phyloP scores from a whole-genome alignment of 495 filamentous ascomycete species.

The Penicillium desertorum region DNA sequence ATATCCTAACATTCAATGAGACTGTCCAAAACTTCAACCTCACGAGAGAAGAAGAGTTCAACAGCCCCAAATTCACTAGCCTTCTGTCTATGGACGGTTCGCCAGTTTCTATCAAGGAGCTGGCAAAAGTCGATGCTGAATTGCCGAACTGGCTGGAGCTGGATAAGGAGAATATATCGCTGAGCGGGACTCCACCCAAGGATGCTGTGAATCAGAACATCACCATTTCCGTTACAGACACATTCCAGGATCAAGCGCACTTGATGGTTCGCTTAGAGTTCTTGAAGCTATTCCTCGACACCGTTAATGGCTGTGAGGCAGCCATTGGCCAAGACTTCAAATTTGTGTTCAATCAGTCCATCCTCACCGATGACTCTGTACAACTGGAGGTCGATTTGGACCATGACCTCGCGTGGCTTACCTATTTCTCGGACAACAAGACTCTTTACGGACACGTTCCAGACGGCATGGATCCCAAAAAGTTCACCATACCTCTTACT shows the following conservation, averaged over 20 bases:
- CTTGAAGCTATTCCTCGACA: slow-evolving; percentile 43
- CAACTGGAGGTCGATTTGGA: slow-evolving; percentile 55
- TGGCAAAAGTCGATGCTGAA: slow-evolving; percentile 51
- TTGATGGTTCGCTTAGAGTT: slow-evolving; percentile 63
- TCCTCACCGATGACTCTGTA: slow-evolving; percentile 52
- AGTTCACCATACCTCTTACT: slow-evolving; percentile 50
- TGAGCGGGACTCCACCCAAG: slow-evolving; percentile 64
- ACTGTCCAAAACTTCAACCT: slow-evolving; percentile 58
- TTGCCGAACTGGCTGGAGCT: slow-evolving; percentile 70
- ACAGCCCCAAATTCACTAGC: slow-evolving; percentile 52
- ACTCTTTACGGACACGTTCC: slow-evolving; percentile 67
- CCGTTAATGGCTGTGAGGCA: slow-evolving; percentile 50
- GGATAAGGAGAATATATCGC: slow-evolving; percentile 57
- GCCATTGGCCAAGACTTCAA: slow-evolving; percentile 63
- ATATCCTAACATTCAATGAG: slow-evolving; percentile 62
- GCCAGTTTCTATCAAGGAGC: slow-evolving; percentile 42
- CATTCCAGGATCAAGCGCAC: slow-evolving; percentile 61
- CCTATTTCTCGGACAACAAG: slow-evolving; percentile 56
- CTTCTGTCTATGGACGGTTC: slow-evolving; percentile 63
- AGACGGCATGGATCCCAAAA: slow-evolving; percentile 36
- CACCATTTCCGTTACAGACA: slow-evolving; percentile 63
- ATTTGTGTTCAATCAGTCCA: slow-evolving; percentile 58
- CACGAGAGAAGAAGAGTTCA: slow-evolving; percentile 53
- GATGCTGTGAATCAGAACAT: slow-evolving; percentile 59
- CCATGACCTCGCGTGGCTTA: slow-evolving; percentile 61